A percentile compares a stretch with the other conserved stretches of the same genome.
Evolutionary conservation across 2,329 filamentous ascomycete species (phyloP).

Genomic region (Boeremia exigua): DNA sequence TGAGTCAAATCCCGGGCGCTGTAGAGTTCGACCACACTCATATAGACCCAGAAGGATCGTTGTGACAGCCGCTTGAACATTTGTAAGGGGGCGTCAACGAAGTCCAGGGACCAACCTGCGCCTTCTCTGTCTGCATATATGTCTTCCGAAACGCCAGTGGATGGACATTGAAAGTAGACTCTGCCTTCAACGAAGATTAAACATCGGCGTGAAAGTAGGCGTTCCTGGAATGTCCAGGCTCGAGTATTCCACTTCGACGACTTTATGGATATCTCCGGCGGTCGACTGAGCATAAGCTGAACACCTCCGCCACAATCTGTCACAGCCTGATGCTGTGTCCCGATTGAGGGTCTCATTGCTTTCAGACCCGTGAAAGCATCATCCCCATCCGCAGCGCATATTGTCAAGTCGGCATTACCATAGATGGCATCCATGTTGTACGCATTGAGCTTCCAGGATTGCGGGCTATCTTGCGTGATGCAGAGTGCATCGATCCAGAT

Average conservation of each 20-base stretch:
- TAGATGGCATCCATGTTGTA: conserved; percentile 2
- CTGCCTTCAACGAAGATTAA: conserved; percentile 12
- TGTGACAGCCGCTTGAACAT: not conserved
- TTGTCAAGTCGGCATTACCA: not conserved
- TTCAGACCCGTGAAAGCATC: not conserved
- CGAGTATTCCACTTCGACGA: conserved; percentile 15
- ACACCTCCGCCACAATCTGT: too few species aligned
- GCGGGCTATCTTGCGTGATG: not conserved
- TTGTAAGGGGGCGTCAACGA: conserved; percentile 2
- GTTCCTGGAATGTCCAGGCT: conserved; percentile 25
- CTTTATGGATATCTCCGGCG: not conserved
- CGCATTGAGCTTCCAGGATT: not conserved
- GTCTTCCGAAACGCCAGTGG: conserved; percentile 13
- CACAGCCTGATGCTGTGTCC: not conserved
- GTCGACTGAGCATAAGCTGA: not conserved
- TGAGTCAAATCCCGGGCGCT: not conserved
- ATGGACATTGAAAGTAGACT: conserved; percentile 19
- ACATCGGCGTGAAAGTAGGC: conserved; percentile 8
- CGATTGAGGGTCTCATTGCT: not conserved
- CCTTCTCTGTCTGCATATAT: conserved; percentile 2
- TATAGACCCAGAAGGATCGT: not conserved
- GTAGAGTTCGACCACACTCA: not conserved
- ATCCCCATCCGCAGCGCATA: not conserved
- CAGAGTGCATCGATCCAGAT: not conserved
- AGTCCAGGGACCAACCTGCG: conserved; percentile 6